Percentiles rank a stretch among this genome's conserved stretches.
phyloP scores from a whole-genome alignment of 805 yeast species.

The Vanderwaltozyma polyspora region DNA sequence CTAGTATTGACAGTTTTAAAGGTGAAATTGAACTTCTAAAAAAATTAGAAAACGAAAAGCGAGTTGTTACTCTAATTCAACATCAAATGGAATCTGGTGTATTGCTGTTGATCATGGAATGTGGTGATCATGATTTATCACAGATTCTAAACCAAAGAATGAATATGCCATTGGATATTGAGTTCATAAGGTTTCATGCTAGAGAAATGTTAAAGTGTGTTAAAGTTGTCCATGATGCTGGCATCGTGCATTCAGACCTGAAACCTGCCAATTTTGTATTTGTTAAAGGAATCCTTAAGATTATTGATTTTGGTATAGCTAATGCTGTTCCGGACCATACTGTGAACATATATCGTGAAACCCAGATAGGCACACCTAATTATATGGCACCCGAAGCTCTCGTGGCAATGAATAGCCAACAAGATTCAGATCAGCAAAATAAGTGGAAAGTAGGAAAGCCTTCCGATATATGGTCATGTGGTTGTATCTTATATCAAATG shows the following conservation, averaged over 20 bases:
- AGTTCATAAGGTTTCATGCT: conserved; percentile 71
- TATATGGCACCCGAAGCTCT: conserved; percentile 98
- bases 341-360: conserved; percentile 75
- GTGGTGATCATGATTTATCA: conserved; percentile 86
- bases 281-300: conserved; percentile 73
- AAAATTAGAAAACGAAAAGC: conserved; percentile 43
- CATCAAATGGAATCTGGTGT: conserved; percentile 55
- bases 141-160: conserved; percentile 56
- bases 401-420: conserved; percentile 39
- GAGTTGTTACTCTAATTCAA: conserved; percentile 75
- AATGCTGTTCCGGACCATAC: conserved; percentile 90
- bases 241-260: conserved; percentile 74
- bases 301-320: conserved; percentile 94
- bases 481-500: conserved; percentile 93
- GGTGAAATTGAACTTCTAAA: conserved; percentile 77
- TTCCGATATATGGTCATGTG: conserved; percentile 96
- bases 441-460: conserved; percentile 81
- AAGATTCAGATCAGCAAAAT: conserved; percentile 29
- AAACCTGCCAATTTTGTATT: conserved; percentile 64
- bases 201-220: conserved; percentile 74
- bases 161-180: conserved; percentile 45
- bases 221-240: conserved; percentile 75
- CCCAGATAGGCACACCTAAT: conserved; percentile 90
- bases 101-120: conserved; percentile 77
- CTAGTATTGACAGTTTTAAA: conserved; percentile 66